Percentiles rank a stretch among this genome's conserved stretches.
phyloP scores from a whole-genome alignment of 495 filamentous ascomycete species.

The Lichina pygmaea region DNA sequence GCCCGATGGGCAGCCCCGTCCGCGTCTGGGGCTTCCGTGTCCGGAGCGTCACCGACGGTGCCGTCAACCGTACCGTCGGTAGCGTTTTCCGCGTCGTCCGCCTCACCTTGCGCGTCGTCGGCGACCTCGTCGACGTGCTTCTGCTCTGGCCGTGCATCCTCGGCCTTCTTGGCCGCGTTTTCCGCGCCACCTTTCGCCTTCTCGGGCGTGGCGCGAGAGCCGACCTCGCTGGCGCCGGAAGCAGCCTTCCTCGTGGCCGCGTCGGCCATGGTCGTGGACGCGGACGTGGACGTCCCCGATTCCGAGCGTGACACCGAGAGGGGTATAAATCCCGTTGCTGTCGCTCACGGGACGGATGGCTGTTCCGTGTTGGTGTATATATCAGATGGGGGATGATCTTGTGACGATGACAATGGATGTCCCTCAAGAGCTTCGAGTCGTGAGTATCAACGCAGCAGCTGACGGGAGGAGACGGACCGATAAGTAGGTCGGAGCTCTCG shows the following conservation, averaged over 20 bases:
- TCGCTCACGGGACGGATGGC: no score
- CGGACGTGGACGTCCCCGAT: neutral
- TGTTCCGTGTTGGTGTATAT: no score
- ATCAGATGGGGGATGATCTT: no score
- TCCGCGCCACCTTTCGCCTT: neutral
- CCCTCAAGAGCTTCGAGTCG: no score
- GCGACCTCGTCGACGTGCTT: conserved; percentile 2
- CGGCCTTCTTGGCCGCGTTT: conserved; percentile 2
- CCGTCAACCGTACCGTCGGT: neutral
- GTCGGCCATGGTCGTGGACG: neutral
- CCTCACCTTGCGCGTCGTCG: conserved; percentile 2
- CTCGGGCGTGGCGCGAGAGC: neutral
- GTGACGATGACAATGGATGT: no score
- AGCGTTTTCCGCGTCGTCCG: conserved; percentile 2
- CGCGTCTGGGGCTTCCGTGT: neutral
- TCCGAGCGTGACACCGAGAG: no score
- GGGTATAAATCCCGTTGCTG: no score
- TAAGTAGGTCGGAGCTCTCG: no score
- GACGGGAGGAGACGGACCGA: no score
- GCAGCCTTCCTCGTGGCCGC: neutral
- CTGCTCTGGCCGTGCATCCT: neutral
- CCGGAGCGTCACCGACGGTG: neutral
- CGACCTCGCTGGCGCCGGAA: neutral
- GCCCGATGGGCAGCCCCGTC: neutral
- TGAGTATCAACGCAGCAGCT: no score